Evolutionary conservation across 2,329 filamentous ascomycete genomes (phyloP), one percentile per base, ranked within the genome.

Genomic region (Aureobasidium pullulans): DNA sequence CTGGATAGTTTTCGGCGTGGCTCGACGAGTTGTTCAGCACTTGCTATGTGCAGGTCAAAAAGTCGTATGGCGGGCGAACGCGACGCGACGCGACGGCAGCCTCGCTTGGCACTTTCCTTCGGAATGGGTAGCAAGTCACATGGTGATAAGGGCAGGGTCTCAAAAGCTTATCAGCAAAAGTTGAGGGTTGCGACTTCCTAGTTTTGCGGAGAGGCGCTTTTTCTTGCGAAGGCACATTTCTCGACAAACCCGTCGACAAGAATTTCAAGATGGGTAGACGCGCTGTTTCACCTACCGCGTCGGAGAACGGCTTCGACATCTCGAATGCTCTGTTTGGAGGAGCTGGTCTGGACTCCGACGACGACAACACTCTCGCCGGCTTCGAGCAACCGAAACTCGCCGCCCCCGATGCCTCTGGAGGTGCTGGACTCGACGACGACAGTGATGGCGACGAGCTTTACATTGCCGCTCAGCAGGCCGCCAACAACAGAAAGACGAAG

Each of bases 231-330:
- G 10, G 10, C 15, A 36, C 46, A 52, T 49, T 15, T 52, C 37
- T 42, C 40, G 9, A 59, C 46, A 28, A 54, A 61, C 39, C 31
- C 61, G 60, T 48, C 37, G 37, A 23, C 32, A 60, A 37, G 9
- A 23, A 42, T 29, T 16, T 61, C 62, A 74, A 50, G 37, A 96
- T 95, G 90, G 81, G 82, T 75, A 80, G 79, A 71, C 86, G 89
- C 69, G 85, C 84, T 69, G 81, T 81, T 60, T 97, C 94, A 44
- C 94, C 93, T 61, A 84, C 90, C 50, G 80, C 82, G 61, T 97
- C 93, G 52, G 93, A 97, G 75, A 88, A 86, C 65, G 94, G 96
- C 70, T 85, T 95, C 69, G 94, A 99, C 69, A 96, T 99, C 57
- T 84, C 90, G 19, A 85, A 82, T 62, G 86, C 87, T 2, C 79